These are phyloP conservation scores for Pyrenophora graminea DNA, from an alignment of 2,329 filamentous ascomycete species.

Conservation along the genomic window DNA sequence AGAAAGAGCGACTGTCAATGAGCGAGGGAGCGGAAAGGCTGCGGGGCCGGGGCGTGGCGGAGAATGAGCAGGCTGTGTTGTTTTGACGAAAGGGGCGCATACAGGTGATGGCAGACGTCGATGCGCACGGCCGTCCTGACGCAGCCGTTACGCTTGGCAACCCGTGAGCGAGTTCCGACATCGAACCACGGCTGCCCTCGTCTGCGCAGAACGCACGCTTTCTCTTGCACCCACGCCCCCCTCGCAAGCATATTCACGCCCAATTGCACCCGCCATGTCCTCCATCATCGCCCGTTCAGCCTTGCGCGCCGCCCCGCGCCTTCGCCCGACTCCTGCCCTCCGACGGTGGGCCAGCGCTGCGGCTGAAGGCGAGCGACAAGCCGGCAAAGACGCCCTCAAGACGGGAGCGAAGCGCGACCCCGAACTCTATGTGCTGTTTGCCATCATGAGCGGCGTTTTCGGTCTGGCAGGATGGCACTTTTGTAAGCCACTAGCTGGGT, in stretches of 20 bases:
- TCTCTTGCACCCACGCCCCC: slow-evolving; percentile 14
- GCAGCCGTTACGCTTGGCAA: slow-evolving; percentile 24
- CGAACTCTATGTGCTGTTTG: slow-evolving; percentile 82
- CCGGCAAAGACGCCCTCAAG: slow-evolving; percentile 57
- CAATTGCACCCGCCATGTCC: slow-evolving; percentile 49
- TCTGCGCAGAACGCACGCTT: slow-evolving; percentile 19
- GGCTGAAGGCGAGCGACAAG: slow-evolving; percentile 52
- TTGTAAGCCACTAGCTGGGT: slow-evolving; percentile 56
- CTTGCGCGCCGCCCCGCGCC: slow-evolving; percentile 53
- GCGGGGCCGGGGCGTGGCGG: slow-evolving; percentile 13
- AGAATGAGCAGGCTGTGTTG: slow-evolving; percentile 5
- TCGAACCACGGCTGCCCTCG: slow-evolving; percentile 20
- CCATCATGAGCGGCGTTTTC: slow-evolving; percentile 87
- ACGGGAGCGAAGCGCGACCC: slow-evolving; percentile 71
- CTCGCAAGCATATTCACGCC: slow-evolving; percentile 7
- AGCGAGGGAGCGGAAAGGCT: slow-evolving; percentile 30
- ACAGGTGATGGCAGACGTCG: slow-evolving; percentile 16
- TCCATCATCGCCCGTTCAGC: slow-evolving; percentile 52
- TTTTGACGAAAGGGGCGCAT: slow-evolving; percentile 24
- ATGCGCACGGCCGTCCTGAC: slow-evolving; percentile 13
- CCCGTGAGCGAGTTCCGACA: slow-evolving; percentile 17
- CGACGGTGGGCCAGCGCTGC: slow-evolving; percentile 46
- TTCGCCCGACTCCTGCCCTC: slow-evolving; percentile 43
- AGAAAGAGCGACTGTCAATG: slow-evolving; percentile 19
- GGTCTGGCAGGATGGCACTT: slow-evolving; percentile 90